Conservation (phyloP, 2,329 filamentous ascomycete genomes). For the Hypoxylon rubiginosum region DNA sequence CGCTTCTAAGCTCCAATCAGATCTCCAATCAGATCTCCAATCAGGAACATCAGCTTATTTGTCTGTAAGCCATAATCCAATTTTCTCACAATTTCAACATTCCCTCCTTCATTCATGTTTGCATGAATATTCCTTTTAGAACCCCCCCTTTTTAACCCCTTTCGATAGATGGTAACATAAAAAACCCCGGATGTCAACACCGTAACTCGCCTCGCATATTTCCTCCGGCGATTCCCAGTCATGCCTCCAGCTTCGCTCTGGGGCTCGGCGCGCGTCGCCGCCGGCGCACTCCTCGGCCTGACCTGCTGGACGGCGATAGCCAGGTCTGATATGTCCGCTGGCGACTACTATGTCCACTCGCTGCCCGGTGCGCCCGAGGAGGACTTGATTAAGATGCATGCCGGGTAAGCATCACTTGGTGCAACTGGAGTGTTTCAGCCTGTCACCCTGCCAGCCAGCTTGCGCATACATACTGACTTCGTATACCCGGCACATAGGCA, state of each 20-base stretch:
- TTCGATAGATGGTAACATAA: slow-evolving; percentile 20
- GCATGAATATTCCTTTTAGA: not conserved
- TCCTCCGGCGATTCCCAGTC: slow-evolving; percentile 21
- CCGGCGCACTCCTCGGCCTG: slow-evolving; percentile 56
- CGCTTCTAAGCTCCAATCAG: slow-evolving; percentile 21
- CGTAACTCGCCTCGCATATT: slow-evolving; percentile 21
- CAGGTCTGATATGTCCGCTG: slow-evolving; percentile 67
- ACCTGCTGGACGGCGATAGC: slow-evolving; percentile 57
- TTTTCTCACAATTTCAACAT: not conserved
- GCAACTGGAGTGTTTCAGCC: slow-evolving; percentile 23
- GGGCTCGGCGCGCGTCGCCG: slow-evolving; percentile 44
- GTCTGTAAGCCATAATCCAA: not conserved
- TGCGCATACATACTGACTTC: slow-evolving; percentile 26
- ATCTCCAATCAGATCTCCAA: no score
- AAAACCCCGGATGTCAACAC: slow-evolving; percentile 14
- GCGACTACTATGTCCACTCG: slow-evolving; percentile 89
- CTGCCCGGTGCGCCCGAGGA: slow-evolving; percentile 87
- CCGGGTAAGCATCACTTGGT: slow-evolving; percentile 75
- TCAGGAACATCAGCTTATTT: not conserved
- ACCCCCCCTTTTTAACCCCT: not conserved
- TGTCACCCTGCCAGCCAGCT: slow-evolving; percentile 12
- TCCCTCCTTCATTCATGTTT: not conserved
- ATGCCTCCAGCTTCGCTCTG: slow-evolving; percentile 51
- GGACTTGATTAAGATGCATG: slow-evolving; percentile 94
- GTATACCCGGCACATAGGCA: slow-evolving; percentile 70